These are phyloP conservation scores for Blastomyces emzantsi DNA, from an alignment of 2,329 filamentous ascomycete genomes.

Conservation along the genomic window DNA sequence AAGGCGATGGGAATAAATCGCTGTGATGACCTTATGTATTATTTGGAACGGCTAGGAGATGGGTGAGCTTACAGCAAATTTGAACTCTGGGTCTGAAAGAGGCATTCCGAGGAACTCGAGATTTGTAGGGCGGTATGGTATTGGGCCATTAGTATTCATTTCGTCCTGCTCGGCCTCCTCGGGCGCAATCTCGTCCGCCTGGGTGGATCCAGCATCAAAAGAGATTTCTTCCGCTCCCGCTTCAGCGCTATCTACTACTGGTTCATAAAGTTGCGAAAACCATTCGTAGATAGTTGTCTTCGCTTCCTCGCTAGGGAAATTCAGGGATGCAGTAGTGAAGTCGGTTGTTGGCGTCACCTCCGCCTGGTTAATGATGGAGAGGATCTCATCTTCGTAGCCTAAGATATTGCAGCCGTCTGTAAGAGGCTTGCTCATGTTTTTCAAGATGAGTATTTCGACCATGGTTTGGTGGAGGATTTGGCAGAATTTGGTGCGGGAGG, in stretches of 20 bases:
- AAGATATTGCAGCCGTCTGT: conserved; percentile 28
- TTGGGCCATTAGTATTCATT: conserved; percentile 4
- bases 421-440: conserved; percentile 34
- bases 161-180: conserved; percentile 11
- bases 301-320: conserved; percentile 25
- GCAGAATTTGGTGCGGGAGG: conserved; percentile 29
- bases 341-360: conserved; percentile 22
- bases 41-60: neutral
- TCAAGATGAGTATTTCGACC: conserved; percentile 47
- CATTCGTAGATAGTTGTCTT: conserved; percentile 29
- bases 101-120: conserved; percentile 50
- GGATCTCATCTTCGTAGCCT: conserved; percentile 25
- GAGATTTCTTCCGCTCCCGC: conserved; percentile 4
- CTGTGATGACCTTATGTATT: neutral
- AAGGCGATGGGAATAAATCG: too few relatives aligned
- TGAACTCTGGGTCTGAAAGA: conserved; percentile 51
- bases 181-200: conserved; percentile 3
- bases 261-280: conserved; percentile 24
- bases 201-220: conserved; percentile 9
- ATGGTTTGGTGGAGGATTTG: conserved; percentile 46
- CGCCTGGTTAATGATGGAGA: conserved; percentile 26
- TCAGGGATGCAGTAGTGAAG: conserved; percentile 18
- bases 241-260: conserved; percentile 8
- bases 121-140: conserved; percentile 24
- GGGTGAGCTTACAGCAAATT: conserved; percentile 59